Percentiles rank a stretch among this genome's conserved stretches.
These are phyloP conservation scores for Aspergillus versicolor DNA, from an alignment of 2,329 filamentous ascomycete genomes.

Conservation along the genomic window DNA sequence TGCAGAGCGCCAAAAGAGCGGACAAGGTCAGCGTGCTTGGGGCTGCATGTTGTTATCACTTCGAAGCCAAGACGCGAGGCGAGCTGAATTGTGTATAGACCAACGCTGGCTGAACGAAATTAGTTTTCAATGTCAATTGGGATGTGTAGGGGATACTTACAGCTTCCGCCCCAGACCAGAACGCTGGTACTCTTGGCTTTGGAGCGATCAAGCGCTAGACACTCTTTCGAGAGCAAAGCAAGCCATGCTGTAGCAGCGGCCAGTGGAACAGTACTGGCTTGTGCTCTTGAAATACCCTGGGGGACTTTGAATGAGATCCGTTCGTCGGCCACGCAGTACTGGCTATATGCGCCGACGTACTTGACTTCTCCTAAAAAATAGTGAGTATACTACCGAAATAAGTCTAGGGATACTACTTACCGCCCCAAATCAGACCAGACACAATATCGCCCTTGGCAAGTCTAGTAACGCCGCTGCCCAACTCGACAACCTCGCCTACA, in stretches of 20 bases:
- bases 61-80: constrained; percentile 34
- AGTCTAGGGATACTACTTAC: constrained; percentile 9
- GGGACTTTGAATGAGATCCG: constrained; percentile 44
- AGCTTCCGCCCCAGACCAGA: constrained; percentile 48
- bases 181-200: constrained; percentile 22
- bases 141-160: constrained; percentile 23
- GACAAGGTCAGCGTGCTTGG: constrained; percentile 32
- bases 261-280: constrained; percentile 43
- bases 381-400: neutral
- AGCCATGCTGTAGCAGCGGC: constrained; percentile 42
- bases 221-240: constrained; percentile 40
- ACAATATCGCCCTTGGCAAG: constrained; percentile 35
- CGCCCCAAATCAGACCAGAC: constrained; percentile 33
- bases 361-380: constrained; percentile 4
- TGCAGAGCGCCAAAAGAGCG: constrained; percentile 33
- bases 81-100: constrained; percentile 39
- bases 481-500: constrained; percentile 30
- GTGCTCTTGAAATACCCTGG: constrained; percentile 22
- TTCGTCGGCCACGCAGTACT: constrained; percentile 43
- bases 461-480: constrained; percentile 31
- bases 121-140: too few species aligned
- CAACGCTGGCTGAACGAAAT: constrained; percentile 35
- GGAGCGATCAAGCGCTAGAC: constrained; percentile 33
- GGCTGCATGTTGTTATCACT: constrained; percentile 38
- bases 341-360: constrained; percentile 40